These are phyloP conservation scores for Astrephomene gubernaculifera DNA, from an alignment of 139 green algal species.

Conservation along the genomic window DNA sequence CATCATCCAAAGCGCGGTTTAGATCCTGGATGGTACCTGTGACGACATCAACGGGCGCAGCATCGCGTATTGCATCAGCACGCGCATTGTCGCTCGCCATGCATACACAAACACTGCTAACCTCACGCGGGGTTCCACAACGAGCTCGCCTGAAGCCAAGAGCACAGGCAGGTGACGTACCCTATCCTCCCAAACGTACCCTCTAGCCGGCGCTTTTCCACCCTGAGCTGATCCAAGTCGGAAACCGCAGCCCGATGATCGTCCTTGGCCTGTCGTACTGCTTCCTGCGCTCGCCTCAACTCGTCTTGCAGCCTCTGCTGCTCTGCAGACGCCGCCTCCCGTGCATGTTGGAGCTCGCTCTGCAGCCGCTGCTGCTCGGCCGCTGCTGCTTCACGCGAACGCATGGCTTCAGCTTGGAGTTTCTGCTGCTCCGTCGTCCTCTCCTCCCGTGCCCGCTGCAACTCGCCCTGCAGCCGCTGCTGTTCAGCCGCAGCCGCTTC, in stretches of 20 bases:
- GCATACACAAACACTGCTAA: no score
- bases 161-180: no score
- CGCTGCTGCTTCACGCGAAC: no score
- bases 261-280: neutral
- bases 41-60: no score
- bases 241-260: neutral
- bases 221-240: neutral
- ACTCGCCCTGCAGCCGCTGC: neutral
- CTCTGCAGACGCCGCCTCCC: neutral
- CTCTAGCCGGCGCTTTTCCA: neutral
- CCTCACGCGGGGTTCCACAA: no score
- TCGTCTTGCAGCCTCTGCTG: neutral
- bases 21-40: neutral
- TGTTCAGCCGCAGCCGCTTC: neutral
- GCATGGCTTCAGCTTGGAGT: neutral
- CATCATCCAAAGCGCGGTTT: neutral
- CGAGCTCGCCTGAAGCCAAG: no score
- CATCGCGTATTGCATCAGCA: no score
- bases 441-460: constrained; percentile 6
- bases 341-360: neutral
- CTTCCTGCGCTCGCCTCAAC: no score
- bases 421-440: neutral
- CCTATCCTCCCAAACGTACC: no score
- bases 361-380: neutral
- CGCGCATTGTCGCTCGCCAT: no score